These are phyloP conservation scores for Aspergillus fumigatiaffinis DNA, from an alignment of 2,329 filamentous ascomycete species.

Conservation along the genomic window DNA sequence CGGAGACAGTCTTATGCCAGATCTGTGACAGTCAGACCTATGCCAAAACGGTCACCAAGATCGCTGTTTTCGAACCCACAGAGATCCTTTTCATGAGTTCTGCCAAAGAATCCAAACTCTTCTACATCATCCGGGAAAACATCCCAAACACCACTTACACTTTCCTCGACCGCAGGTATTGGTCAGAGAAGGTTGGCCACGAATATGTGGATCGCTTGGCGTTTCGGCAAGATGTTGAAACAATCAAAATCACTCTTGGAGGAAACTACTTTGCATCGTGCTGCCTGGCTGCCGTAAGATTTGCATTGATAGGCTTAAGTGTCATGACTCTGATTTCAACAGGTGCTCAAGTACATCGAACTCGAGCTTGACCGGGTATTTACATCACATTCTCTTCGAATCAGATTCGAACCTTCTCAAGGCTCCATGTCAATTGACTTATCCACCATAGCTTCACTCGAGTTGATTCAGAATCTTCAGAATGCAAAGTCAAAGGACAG, in stretches of 20 bases:
- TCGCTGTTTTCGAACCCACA: slow-evolving; percentile 74
- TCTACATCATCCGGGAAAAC: slow-evolving; percentile 69
- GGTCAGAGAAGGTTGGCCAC: slow-evolving; percentile 73
- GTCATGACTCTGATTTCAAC: not conserved
- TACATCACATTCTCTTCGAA: slow-evolving; percentile 72
- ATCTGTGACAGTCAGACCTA: slow-evolving; percentile 94
- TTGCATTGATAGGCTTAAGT: not conserved
- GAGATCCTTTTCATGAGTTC: slow-evolving; percentile 74
- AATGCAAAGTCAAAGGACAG: slow-evolving; percentile 74
- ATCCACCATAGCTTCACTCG: slow-evolving; percentile 78
- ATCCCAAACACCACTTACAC: slow-evolving; percentile 60
- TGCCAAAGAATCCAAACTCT: slow-evolving; percentile 70
- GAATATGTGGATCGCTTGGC: slow-evolving; percentile 77
- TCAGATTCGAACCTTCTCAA: slow-evolving; percentile 83
- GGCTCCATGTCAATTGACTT: slow-evolving; percentile 95
- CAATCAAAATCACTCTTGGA: slow-evolving; percentile 71
- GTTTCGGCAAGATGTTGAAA: slow-evolving; percentile 73
- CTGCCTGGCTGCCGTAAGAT: slow-evolving; percentile 75
- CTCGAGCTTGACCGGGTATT: slow-evolving; percentile 65
- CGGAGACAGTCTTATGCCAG: slow-evolving; percentile 80
- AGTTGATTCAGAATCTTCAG: slow-evolving; percentile 83
- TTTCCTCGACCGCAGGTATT: slow-evolving; percentile 71
- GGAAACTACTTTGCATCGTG: slow-evolving; percentile 86
- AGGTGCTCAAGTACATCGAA: slow-evolving; percentile 81
- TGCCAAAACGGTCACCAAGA: slow-evolving; percentile 79